Percentiles rank a stretch among this genome's conserved stretches.
phyloP scores from a whole-genome alignment of 1,284 basidiomycete genomes.

The Xerocomus amazonicus region DNA sequence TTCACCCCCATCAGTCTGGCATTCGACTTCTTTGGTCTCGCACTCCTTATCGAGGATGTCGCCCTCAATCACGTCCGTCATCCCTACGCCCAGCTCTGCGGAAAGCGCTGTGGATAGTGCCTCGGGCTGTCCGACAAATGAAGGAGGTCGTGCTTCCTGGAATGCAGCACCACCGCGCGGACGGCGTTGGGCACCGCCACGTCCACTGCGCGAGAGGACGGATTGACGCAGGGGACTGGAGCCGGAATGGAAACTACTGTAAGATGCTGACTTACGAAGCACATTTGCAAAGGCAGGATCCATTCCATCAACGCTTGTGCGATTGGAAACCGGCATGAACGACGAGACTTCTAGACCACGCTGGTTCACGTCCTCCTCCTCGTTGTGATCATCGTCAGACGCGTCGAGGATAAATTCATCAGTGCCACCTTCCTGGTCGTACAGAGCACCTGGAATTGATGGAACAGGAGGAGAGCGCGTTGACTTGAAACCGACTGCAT shows the following conservation, averaged over 20 bases:
- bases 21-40: conserved; percentile 59
- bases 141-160: conserved; percentile 62
- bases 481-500: conserved; percentile 37
- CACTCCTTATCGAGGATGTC: conserved; percentile 44
- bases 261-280: conserved; percentile 57
- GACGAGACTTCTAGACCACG: conserved; percentile 40
- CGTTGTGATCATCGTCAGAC: conserved; percentile 39
- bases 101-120: conserved; percentile 46
- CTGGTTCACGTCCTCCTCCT: conserved; percentile 36
- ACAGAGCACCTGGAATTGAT: conserved; percentile 43
- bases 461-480: conserved; percentile 51
- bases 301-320: conserved; percentile 76
- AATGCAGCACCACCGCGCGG: conserved; percentile 60
- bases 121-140: conserved; percentile 64
- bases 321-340: conserved; percentile 44
- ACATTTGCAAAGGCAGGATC: conserved; percentile 80
- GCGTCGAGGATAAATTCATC: conserved; percentile 31
- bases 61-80: conserved; percentile 41
- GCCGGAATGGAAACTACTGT: conserved; percentile 46
- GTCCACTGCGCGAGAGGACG: conserved; percentile 45
- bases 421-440: conserved; percentile 34
- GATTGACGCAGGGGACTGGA: conserved; percentile 57
- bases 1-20: conserved; percentile 51
- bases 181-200: conserved; percentile 51
- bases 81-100: conserved; percentile 59